A percentile compares a stretch with the other conserved stretches of the same genome.
Conservation (phyloP, 257 asterid genomes). For the Lycium ferocissimum region DNA sequence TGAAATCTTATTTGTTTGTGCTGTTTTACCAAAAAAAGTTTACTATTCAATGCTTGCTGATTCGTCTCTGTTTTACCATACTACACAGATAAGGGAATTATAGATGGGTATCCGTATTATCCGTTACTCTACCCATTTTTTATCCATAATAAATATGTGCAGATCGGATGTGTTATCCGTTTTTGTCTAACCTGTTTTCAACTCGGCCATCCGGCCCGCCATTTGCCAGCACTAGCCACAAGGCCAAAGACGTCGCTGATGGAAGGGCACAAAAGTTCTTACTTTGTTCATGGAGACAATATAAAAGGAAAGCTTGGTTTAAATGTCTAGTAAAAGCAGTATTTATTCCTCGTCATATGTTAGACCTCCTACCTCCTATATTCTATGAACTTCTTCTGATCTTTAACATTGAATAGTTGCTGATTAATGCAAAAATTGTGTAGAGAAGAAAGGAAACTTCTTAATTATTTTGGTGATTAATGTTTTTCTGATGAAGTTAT, state of each 20-base stretch:
- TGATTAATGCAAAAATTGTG: not conserved
- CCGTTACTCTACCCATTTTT: not conserved
- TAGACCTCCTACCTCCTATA: slow-evolving; percentile 7
- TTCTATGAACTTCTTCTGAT: not conserved
- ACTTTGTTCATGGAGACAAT: not conserved
- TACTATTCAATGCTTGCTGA: not conserved
- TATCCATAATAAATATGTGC: slow-evolving; percentile 2
- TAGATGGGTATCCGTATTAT: not conserved
- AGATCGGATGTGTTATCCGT: not conserved
- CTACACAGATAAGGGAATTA: not conserved
- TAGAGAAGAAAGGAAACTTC: not conserved
- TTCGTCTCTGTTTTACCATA: not conserved
- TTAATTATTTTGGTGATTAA: not conserved
- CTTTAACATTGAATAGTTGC: slow-evolving; percentile 2
- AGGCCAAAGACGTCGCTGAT: not conserved
- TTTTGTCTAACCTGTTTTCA: not conserved
- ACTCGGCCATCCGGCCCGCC: not conserved
- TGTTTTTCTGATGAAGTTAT: not conserved
- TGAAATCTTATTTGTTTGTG: not conserved
- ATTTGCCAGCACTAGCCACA: slow-evolving; percentile 16
- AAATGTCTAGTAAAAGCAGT: not conserved
- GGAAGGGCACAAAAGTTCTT: not conserved
- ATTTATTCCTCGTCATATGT: not conserved
- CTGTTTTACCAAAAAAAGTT: not conserved
- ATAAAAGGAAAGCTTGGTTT: slow-evolving; percentile 15